These are phyloP conservation scores for Penicillium cosmopolitanum DNA, from an alignment of 495 filamentous ascomycete species.

Conservation along the genomic window DNA sequence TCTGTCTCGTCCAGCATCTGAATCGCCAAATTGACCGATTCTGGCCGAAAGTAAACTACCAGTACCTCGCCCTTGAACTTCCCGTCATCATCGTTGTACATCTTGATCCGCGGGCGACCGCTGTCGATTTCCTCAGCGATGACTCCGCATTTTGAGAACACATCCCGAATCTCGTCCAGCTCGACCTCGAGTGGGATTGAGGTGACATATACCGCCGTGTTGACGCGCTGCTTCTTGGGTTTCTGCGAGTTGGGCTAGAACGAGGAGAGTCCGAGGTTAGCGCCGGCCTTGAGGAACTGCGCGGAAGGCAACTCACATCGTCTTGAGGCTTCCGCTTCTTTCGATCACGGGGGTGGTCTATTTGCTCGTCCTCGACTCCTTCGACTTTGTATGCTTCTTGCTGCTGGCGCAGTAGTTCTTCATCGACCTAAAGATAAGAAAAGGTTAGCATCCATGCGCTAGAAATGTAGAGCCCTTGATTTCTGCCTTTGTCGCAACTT, in stretches of 20 bases:
- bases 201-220: constrained; percentile 90
- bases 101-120: constrained; percentile 83
- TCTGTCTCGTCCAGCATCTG: constrained; percentile 90
- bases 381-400: constrained; percentile 71
- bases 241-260: constrained; percentile 51
- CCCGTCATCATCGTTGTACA: constrained; percentile 82
- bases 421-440: constrained; percentile 62
- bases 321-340: constrained; percentile 71
- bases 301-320: constrained; percentile 53
- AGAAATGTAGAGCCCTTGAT: background rate
- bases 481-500: constrained; percentile 1
- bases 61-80: constrained; percentile 92
- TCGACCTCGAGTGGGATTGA: constrained; percentile 78
- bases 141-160: constrained; percentile 88
- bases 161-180: constrained; percentile 75
- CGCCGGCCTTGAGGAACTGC: background rate
- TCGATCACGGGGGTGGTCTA: constrained; percentile 61
- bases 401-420: constrained; percentile 78
- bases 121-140: constrained; percentile 93
- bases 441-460: constrained; percentile 7
- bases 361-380: constrained; percentile 67
- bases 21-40: constrained; percentile 87
- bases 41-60: constrained; percentile 90
- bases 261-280: background rate
- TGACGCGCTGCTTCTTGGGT: constrained; percentile 67